Evolutionary conservation across 2,329 filamentous ascomycete species (phyloP).

Genomic region (Alternaria infectoria): DNA sequence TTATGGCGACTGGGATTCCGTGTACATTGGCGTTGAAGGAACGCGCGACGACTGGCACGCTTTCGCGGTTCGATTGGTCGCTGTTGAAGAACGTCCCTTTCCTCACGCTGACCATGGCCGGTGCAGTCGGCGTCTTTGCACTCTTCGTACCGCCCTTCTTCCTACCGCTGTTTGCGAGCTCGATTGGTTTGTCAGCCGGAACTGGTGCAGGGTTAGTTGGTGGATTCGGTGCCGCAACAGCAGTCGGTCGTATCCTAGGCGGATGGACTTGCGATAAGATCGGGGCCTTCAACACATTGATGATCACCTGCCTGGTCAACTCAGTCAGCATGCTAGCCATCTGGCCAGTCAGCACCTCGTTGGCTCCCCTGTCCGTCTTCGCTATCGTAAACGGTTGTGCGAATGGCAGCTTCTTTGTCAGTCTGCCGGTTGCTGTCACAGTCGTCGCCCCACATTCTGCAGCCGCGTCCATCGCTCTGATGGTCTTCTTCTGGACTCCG

Average conservation of each 20-base stretch:
- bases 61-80: constrained; percentile 32
- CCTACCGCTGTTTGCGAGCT: background rate
- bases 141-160: constrained; percentile 29
- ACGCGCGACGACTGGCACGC: constrained; percentile 31
- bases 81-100: constrained; percentile 25
- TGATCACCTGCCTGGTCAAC: constrained; percentile 33
- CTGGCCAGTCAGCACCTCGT: constrained; percentile 33
- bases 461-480: background rate
- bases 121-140: constrained; percentile 33
- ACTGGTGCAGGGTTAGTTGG: constrained; percentile 22
- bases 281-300: constrained; percentile 39
- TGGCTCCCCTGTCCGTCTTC: constrained; percentile 32
- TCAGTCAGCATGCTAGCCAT: constrained; percentile 39
- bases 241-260: constrained; percentile 31
- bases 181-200: background rate
- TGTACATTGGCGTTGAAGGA: constrained; percentile 31
- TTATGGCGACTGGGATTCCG: constrained; percentile 29
- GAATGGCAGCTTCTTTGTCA: constrained; percentile 37
- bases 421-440: constrained; percentile 33
- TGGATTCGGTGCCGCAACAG: constrained; percentile 36
- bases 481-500: constrained; percentile 30
- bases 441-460: background rate
- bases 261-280: constrained; percentile 39
- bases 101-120: constrained; percentile 33
- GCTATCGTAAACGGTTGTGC: constrained; percentile 36